These are phyloP conservation scores for Singerocomus inundabilis DNA, from an alignment of 1,284 basidiomycete genomes.

Conservation along the genomic window DNA sequence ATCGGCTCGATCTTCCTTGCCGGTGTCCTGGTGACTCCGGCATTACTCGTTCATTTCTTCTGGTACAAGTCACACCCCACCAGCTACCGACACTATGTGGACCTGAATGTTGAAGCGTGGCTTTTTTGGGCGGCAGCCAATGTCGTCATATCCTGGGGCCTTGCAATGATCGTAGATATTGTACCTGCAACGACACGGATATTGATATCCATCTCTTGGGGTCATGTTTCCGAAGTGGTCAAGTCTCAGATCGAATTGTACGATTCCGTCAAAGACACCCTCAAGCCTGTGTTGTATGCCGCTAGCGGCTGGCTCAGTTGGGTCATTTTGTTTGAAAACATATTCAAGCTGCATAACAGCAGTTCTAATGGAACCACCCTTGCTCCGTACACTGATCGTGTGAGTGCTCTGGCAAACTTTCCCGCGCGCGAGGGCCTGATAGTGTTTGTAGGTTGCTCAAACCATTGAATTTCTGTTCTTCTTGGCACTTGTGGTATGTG, in stretches of 20 bases:
- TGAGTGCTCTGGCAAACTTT: slow-evolving; percentile 7
- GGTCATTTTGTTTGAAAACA: slow-evolving; percentile 64
- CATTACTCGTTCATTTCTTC: slow-evolving; percentile 61
- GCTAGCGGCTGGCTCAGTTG: slow-evolving; percentile 66
- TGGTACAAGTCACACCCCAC: slow-evolving; percentile 63
- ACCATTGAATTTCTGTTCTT: slow-evolving; percentile 71
- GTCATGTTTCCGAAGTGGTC: slow-evolving; percentile 67
- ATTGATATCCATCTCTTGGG: slow-evolving; percentile 61
- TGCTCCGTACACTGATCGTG: slow-evolving; percentile 53
- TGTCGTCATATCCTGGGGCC: slow-evolving; percentile 70
- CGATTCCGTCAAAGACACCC: slow-evolving; percentile 61
- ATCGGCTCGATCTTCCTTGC: slow-evolving; percentile 68
- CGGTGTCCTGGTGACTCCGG: slow-evolving; percentile 55
- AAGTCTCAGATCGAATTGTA: slow-evolving; percentile 68
- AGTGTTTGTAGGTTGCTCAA: slow-evolving; percentile 44
- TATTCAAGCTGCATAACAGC: slow-evolving; percentile 54
- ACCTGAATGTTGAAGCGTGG: slow-evolving; percentile 72
- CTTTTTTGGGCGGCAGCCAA: slow-evolving; percentile 77
- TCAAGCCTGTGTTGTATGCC: slow-evolving; percentile 69
- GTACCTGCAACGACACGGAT: slow-evolving; percentile 54
- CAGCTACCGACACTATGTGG: slow-evolving; percentile 55
- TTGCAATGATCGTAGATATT: slow-evolving; percentile 68
- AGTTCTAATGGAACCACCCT: slow-evolving; percentile 43
- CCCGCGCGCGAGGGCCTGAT: neutral
- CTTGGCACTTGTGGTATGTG: slow-evolving; percentile 56